phyloP scores from a whole-genome alignment of 768 basidiomycete genomes.

The Albatrellus ellisii region DNA sequence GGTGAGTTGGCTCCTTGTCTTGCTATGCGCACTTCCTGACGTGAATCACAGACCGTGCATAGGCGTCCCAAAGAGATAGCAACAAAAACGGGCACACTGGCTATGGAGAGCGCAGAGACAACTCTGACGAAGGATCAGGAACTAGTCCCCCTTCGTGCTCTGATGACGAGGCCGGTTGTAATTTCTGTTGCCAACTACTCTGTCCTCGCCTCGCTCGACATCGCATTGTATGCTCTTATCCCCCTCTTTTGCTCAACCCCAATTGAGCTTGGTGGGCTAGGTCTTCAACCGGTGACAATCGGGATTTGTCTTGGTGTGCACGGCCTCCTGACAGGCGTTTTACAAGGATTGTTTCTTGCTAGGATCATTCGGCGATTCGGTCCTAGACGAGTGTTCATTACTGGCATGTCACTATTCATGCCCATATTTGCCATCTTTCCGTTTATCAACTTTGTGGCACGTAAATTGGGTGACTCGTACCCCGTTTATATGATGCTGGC shows the following conservation, averaged over 20 bases:
- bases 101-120: too few relatives aligned
- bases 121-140: too few relatives aligned
- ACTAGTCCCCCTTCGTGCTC: slow-evolving; percentile 15
- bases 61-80: too few relatives aligned
- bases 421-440: slow-evolving; percentile 19
- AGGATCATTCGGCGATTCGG: slow-evolving; percentile 22
- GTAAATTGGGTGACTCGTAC: not conserved
- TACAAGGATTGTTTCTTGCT: slow-evolving; percentile 27
- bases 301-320: slow-evolving; percentile 23
- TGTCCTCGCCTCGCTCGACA: slow-evolving; percentile 24
- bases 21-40: not conserved
- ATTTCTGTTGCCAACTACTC: slow-evolving; percentile 23
- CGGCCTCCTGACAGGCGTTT: slow-evolving; percentile 25
- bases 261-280: slow-evolving; percentile 25
- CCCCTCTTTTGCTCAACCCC: slow-evolving; percentile 30
- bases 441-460: slow-evolving; percentile 2
- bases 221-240: slow-evolving; percentile 23
- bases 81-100: too few relatives aligned
- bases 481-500: slow-evolving; percentile 28
- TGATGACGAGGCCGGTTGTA: slow-evolving; percentile 21
- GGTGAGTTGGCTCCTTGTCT: slow-evolving; percentile 12
- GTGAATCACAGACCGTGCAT: not conserved
- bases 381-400: slow-evolving; percentile 19
- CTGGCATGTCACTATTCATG: slow-evolving; percentile 15
- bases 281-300: slow-evolving; percentile 23